Evolutionary conservation across 768 basidiomycete species (phyloP), one percentile per base, ranked within the genome.

Genomic region (Russula lepida): DNA sequence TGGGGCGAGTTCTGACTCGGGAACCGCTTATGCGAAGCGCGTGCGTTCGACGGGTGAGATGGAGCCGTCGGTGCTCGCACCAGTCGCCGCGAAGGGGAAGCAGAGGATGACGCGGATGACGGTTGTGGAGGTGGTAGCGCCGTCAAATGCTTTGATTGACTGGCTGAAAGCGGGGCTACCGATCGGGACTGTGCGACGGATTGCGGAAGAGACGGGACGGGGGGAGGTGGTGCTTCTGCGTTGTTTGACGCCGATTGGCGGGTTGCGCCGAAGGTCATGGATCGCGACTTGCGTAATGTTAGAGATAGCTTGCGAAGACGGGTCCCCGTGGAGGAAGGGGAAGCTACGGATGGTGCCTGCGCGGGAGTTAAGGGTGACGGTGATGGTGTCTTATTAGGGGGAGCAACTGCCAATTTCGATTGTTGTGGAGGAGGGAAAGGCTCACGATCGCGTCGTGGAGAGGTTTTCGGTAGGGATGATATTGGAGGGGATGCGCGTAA

Each of bases 201-300:
- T 62, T 71, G 73, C 3, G 73, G 70, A n/a, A 66, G 57, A 25
- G 69, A 62, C 17, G 78, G 75, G 19, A 77, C 68, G 13, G 75
- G 60, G 19, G 60, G 58, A 30, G 84, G 82, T 12, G 80, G 69
- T 25, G 76, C 74, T 5, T 68, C 66, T 78, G 78, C 2, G 68
- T 54, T 61, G 27, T 52, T 50, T 15, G 55, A 49, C 9, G 44
- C 11, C 28, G 64, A 39, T 46, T 28, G 48, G 27, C 44, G 54
- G 11, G 3, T 27, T 13, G 54, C 11, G 66, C 64, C 19, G 60
- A 70, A 71, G 12, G 69, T 77, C 73, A 81, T 74, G 23, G 83
- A 84, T 60, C 77, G 78, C 39, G 76, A 71, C 35, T 71, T 72
- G 57, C 73, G 79, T 19, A 84, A 73, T 3, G 83, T 81, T 54